Base-by-base conservation (phyloP, 768 basidiomycete genomes). In the Mycena amicta region DNA sequence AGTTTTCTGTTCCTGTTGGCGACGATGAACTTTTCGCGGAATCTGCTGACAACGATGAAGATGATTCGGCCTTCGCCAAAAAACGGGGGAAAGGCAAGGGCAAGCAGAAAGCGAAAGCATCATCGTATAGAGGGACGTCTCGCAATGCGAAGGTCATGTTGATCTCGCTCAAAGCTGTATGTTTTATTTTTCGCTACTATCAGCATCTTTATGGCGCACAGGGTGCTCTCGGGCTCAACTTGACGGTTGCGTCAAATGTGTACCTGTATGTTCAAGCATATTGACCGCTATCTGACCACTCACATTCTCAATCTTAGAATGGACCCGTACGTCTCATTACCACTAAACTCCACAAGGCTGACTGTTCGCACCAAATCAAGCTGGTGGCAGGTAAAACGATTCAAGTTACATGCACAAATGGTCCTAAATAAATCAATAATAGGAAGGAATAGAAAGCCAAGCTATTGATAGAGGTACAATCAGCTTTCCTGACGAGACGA, bases 201-300 rank as follows among this genome's bases (percentile, higher is more conserved):
- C 16, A 27, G 45, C 33, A 56, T 31, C 30, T 22, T 52, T 45
- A 31, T 50, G 33, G 29, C 28, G 5, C 53, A 64, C 75, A 70
- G 80, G 93, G 93, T 20, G 92, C 93, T 4, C 79, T 95, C 29
- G 93, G 93, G 6, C 73, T 95, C 54, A 95, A 95, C 71, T 72
- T 95, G 62, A 95, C 93, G 23, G 92, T 89, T 20, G 93, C 93
- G 1, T 93, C 93, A 65, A 91, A 94, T 70, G 90, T 92, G 8
- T 90, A 86, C 66, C 72, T 92, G 89, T 90, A 66, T 75, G 86
- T 76, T n/a, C n/a, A n/a, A n/a, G n/a, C n/a, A n/a, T n/a, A n/a
- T n/a, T n/a, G n/a, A n/a, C n/a, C n/a, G n/a, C n/a, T n/a, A n/a
- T n/a, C n/a, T n/a, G n/a, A n/a, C n/a, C n/a, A n/a, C n/a, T n/a